phyloP scores from a whole-genome alignment of 805 yeast species.

The Metschnikowia shivogae region DNA sequence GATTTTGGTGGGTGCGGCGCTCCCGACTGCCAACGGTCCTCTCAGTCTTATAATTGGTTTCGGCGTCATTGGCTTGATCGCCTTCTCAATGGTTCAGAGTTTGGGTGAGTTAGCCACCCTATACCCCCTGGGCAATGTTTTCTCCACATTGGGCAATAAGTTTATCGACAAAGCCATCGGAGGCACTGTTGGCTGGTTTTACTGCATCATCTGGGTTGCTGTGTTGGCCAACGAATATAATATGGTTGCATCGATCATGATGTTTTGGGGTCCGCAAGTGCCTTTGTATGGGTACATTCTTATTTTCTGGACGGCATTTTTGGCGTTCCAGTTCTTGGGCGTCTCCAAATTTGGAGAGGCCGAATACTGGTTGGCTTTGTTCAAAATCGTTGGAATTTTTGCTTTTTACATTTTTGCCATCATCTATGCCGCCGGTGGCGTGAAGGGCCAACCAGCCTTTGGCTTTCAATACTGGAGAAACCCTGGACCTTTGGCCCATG shows the following conservation, averaged over 20 bases:
- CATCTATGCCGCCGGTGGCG: conserved; percentile 42
- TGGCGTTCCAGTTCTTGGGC: conserved; percentile 47
- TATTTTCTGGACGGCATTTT: conserved; percentile 49
- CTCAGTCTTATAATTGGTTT: conserved; percentile 51
- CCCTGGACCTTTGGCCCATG: conserved; percentile 42
- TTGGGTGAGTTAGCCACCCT: conserved; percentile 54
- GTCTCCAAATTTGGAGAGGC: conserved; percentile 55
- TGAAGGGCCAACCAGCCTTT: conserved; percentile 33
- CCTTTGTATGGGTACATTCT: conserved; percentile 55
- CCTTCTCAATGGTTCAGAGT: conserved; percentile 50
- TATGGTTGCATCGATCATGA: conserved; percentile 46
- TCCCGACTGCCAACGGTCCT: conserved; percentile 48
- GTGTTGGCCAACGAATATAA: conserved; percentile 54
- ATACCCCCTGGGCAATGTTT: conserved; percentile 50
- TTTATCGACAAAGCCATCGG: conserved; percentile 55
- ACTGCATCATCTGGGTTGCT: conserved; percentile 54
- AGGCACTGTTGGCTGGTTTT: conserved; percentile 50
- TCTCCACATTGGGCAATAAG: conserved; percentile 48
- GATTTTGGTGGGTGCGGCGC: conserved; percentile 49
- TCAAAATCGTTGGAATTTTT: conserved; percentile 44
- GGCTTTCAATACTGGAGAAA: conserved; percentile 43
- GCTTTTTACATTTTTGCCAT: conserved; percentile 52
- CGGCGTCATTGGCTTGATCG: conserved; percentile 49
- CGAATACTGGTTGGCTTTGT: conserved; percentile 50
- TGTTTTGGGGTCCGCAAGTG: conserved; percentile 47